Conservation (phyloP, 2,329 filamentous ascomycete species). For the Aspergillus latus region DNA sequence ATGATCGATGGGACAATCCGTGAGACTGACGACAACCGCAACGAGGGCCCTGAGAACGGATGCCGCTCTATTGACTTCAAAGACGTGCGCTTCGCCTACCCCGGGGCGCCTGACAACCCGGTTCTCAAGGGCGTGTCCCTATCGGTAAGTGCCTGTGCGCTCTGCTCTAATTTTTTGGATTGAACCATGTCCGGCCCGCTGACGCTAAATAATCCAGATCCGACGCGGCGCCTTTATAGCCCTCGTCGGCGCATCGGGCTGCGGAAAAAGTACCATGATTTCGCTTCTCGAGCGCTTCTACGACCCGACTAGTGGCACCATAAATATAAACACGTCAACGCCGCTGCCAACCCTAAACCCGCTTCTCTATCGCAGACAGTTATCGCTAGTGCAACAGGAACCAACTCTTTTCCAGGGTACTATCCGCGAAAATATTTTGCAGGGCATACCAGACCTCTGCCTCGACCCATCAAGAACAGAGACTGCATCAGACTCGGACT, state of each 20-base stretch:
- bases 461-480: background rate
- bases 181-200: background rate
- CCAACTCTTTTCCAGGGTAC: conserved; percentile 69
- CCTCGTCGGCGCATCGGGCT: conserved; percentile 58
- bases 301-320: conserved; percentile 62
- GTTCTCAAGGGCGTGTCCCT: conserved; percentile 32
- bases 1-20: conserved; percentile 45
- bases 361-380: conserved; percentile 60
- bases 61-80: conserved; percentile 42
- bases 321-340: conserved; percentile 60
- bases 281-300: conserved; percentile 66
- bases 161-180: background rate
- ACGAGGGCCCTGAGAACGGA: conserved; percentile 20
- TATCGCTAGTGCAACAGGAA: conserved; percentile 74
- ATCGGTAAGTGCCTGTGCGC: conserved; percentile 4
- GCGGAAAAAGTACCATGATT: conserved; percentile 68
- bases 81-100: conserved; percentile 45
- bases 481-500: conserved; percentile 58
- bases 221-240: conserved; percentile 54
- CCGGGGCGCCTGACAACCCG: conserved; percentile 23
- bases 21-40: conserved; percentile 46
- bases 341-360: conserved; percentile 62
- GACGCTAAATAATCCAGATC: conserved; percentile 28
- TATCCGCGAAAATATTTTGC: conserved; percentile 61
- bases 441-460: background rate